Conservation (phyloP, 352 stramenopile genomes). For the Albugo laibachii region DNA sequence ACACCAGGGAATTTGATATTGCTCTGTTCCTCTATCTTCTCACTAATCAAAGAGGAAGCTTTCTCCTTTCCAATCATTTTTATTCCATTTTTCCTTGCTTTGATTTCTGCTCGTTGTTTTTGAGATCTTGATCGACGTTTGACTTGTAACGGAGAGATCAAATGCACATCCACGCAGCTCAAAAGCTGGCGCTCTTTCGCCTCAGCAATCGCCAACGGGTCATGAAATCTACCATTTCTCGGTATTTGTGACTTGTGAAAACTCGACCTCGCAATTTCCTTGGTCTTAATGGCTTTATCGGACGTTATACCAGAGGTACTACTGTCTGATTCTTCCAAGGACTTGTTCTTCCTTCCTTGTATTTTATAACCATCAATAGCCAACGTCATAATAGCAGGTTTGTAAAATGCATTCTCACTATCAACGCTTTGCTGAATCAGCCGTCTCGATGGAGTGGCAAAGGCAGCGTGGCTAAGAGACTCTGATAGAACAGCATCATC, state of each 20-base stretch:
- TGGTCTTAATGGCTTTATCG: constrained; percentile 6
- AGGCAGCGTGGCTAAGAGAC: too few relatives aligned
- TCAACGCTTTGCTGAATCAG: too few relatives aligned
- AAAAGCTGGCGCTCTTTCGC: constrained; percentile 60
- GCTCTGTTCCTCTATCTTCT: constrained; percentile 34
- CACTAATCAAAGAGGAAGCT: background rate
- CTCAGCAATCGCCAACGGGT: constrained; percentile 50
- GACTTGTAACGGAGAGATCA: constrained; percentile 65
- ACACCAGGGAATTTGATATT: constrained; percentile 48
- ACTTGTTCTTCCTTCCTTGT: too few relatives aligned
- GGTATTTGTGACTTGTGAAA: constrained; percentile 1
- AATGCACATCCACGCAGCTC: constrained; percentile 59
- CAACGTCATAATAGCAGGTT: background rate
- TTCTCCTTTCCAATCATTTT: constrained; percentile 1
- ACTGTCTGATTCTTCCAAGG: too few relatives aligned
- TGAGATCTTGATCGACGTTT: constrained; percentile 53
- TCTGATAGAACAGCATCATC: too few relatives aligned
- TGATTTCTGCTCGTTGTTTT: constrained; percentile 30
- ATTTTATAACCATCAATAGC: background rate
- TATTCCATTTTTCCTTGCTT: constrained; percentile 7
- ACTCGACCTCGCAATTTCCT: background rate
- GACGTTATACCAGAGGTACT: too few relatives aligned
- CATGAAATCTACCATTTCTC: background rate
- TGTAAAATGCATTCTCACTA: too few relatives aligned
- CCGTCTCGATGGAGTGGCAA: too few relatives aligned